A percentile compares a stretch with the other conserved stretches of the same genome.
Evolutionary conservation across 805 yeast genomes (phyloP).

Genomic region (Metschnikowia drakensbergensis): DNA sequence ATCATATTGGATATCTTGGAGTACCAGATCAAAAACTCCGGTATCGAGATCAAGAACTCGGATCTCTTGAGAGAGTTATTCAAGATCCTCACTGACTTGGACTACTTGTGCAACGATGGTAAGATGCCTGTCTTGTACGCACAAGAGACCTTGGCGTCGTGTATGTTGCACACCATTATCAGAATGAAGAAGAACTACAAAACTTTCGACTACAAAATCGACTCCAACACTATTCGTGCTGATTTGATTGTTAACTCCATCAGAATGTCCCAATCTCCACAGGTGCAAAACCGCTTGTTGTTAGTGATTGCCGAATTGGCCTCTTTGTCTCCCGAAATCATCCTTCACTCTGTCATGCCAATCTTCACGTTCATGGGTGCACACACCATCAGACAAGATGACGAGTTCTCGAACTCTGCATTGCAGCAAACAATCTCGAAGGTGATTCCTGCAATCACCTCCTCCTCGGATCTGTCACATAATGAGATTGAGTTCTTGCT

Average conservation of each 20-base stretch:
- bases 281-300: slow-evolving; percentile 84
- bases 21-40: slow-evolving; percentile 33
- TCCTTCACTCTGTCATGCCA: slow-evolving; percentile 97
- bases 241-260: slow-evolving; percentile 89
- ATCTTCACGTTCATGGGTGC: slow-evolving; percentile 99
- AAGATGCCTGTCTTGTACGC: slow-evolving; percentile 86
- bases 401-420: slow-evolving; percentile 88
- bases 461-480: slow-evolving; percentile 43
- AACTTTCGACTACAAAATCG: slow-evolving; percentile 37
- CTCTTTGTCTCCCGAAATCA: slow-evolving; percentile 81
- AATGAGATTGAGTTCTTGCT: slow-evolving; percentile 77
- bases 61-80: slow-evolving; percentile 51
- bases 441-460: slow-evolving; percentile 81
- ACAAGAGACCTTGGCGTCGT: slow-evolving; percentile 84
- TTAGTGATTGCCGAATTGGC: slow-evolving; percentile 87
- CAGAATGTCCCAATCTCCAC: slow-evolving; percentile 85
- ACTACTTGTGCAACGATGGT: slow-evolving; percentile 85
- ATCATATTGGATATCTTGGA: slow-evolving; percentile 78
- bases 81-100: slow-evolving; percentile 66
- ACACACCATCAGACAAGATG: slow-evolving; percentile 93
- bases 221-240: slow-evolving; percentile 71
- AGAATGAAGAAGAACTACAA: slow-evolving; percentile 40
- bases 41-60: slow-evolving; percentile 35
- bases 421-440: slow-evolving; percentile 86
- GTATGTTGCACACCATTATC: slow-evolving; percentile 69